These are phyloP conservation scores for Xenoacremonium recifei DNA, from an alignment of 2,329 filamentous ascomycete species.

Conservation along the genomic window DNA sequence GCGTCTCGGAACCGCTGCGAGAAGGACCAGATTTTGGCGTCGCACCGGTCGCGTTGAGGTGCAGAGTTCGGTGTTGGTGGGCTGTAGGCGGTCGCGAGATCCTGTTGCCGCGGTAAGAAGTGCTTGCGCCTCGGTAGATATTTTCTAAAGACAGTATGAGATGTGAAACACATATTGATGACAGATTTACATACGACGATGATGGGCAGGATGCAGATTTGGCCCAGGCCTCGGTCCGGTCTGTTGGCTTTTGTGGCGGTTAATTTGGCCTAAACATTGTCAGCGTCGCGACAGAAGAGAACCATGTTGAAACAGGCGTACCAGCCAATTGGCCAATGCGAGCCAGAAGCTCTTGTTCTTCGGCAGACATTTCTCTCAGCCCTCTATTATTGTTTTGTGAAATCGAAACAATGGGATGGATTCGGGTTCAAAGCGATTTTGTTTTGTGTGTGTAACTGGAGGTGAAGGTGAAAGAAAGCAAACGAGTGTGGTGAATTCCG, in stretches of 20 bases:
- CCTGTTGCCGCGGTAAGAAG: slow-evolving; percentile 36
- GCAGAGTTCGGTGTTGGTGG: slow-evolving; percentile 55
- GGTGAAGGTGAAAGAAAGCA: background rate
- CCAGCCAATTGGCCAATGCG: slow-evolving; percentile 53
- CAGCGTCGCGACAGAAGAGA: slow-evolving; percentile 18
- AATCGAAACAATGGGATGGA: too few relatives aligned
- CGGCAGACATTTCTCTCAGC: slow-evolving; percentile 43
- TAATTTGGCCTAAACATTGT: slow-evolving; percentile 65
- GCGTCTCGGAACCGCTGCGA: slow-evolving; percentile 31
- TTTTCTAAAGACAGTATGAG: slow-evolving; percentile 27
- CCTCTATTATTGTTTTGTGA: too few relatives aligned
- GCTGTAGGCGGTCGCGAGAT: slow-evolving; percentile 33
- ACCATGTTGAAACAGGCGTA: slow-evolving; percentile 31
- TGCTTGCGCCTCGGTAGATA: slow-evolving; percentile 29
- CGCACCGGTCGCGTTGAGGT: slow-evolving; percentile 53
- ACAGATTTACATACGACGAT: slow-evolving; percentile 34
- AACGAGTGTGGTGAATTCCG: too few relatives aligned
- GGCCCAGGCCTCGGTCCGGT: slow-evolving; percentile 35
- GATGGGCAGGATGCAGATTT: slow-evolving; percentile 26
- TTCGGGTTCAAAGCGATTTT: too few relatives aligned
- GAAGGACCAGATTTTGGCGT: slow-evolving; percentile 37
- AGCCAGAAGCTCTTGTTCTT: slow-evolving; percentile 53
- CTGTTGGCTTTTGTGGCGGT: slow-evolving; percentile 70
- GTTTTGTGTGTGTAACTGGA: background rate
- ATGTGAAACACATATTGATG: background rate